Conservation (phyloP, 2,329 filamentous ascomycete genomes). For the Neurospora sp. region DNA sequence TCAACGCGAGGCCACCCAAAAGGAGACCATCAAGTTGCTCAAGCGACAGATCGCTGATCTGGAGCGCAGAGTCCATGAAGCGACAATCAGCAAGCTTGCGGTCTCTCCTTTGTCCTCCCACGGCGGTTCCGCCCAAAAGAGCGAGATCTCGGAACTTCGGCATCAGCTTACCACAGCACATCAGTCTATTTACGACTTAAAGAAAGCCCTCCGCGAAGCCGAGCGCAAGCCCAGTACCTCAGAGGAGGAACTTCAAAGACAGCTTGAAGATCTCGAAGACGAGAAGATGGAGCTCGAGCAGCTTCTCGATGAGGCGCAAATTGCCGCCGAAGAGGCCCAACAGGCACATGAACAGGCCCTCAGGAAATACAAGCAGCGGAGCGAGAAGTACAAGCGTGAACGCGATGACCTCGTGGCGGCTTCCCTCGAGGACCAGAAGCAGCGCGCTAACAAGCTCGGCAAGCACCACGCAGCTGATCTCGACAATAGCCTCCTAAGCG, state of each 20-base stretch:
- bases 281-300: constrained; percentile 49
- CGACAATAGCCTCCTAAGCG: constrained; percentile 22
- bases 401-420: constrained; percentile 30
- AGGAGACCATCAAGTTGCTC: constrained; percentile 50
- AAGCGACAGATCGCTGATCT: constrained; percentile 58
- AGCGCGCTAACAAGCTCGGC: constrained; percentile 35
- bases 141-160: constrained; percentile 49
- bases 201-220: constrained; percentile 38
- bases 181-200: constrained; percentile 47
- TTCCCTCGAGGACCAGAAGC: constrained; percentile 22
- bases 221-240: constrained; percentile 35
- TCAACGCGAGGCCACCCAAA: constrained; percentile 56
- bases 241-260: constrained; percentile 40
- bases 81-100: constrained; percentile 42
- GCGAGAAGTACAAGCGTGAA: constrained; percentile 42
- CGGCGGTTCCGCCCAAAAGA: constrained; percentile 43
- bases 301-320: constrained; percentile 45
- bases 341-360: constrained; percentile 34
- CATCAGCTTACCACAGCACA: constrained; percentile 52
- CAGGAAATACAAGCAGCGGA: constrained; percentile 36
- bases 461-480: constrained; percentile 12
- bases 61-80: constrained; percentile 58
- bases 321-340: constrained; percentile 38
- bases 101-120: constrained; percentile 34
- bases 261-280: constrained; percentile 48